A percentile compares a stretch with the other conserved stretches of the same genome.
Conservation (phyloP, 352 stramenopile genomes). For the Globisporangium echinulatum region DNA sequence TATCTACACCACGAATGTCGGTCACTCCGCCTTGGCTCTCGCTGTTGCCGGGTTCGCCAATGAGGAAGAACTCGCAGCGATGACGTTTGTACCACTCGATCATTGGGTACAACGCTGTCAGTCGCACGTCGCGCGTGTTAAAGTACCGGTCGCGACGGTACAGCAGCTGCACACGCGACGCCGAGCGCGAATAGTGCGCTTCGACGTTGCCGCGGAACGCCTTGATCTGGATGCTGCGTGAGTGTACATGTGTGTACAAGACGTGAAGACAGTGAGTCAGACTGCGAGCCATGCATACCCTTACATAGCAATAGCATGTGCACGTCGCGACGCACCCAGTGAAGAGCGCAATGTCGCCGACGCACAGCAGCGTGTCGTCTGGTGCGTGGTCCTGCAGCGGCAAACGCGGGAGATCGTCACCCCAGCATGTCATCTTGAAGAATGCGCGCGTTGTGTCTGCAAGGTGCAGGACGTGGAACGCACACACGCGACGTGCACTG, state of each 20-base stretch:
- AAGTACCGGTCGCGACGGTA: slow-evolving; percentile 56
- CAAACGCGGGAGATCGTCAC: slow-evolving; percentile 26
- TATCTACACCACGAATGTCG: too few species aligned
- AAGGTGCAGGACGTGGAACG: slow-evolving; percentile 3
- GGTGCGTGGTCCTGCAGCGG: slow-evolving; percentile 25
- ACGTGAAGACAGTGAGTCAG: too few species aligned
- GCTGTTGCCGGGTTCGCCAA: slow-evolving; percentile 3
- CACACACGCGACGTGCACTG: neutral
- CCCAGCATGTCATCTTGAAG: slow-evolving; percentile 8
- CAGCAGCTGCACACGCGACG: slow-evolving; percentile 47
- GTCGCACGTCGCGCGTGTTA: slow-evolving; percentile 36
- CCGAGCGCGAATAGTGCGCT: slow-evolving; percentile 33
- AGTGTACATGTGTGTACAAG: neutral
- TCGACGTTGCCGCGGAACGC: slow-evolving; percentile 40
- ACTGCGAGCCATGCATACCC: neutral
- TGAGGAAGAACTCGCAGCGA: slow-evolving; percentile 19
- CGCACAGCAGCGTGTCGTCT: slow-evolving; percentile 23
- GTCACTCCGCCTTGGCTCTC: slow-evolving; percentile 1
- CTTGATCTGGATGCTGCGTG: slow-evolving; percentile 31
- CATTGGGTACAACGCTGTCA: slow-evolving; percentile 56
- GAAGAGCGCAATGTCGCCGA: slow-evolving; percentile 60
- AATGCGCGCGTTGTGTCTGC: slow-evolving; percentile 6
- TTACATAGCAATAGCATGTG: too few species aligned
- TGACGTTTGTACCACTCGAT: slow-evolving; percentile 55
- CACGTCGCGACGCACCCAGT: slow-evolving; percentile 15